Evolutionary conservation across 2,329 filamentous ascomycete genomes (phyloP), one percentile per base, ranked within the genome.

Genomic region (Fusarium sp.): DNA sequence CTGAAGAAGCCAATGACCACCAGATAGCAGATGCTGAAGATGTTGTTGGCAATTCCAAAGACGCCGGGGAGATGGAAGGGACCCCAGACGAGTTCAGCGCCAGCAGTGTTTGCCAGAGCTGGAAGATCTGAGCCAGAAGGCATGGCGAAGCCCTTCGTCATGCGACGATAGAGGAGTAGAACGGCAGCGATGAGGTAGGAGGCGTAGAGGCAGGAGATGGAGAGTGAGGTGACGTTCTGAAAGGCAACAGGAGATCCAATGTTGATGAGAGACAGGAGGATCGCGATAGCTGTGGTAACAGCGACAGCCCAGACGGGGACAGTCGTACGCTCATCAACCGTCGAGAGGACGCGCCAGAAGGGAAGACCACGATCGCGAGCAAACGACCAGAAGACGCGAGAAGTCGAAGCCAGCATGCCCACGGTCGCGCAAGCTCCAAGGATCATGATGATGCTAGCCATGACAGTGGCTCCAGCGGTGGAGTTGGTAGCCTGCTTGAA

Each of bases 361-460:
- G 81, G 81, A 37, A 82, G 65, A 4, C 78, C 81, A 0, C 76
- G 78, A 20, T 82, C 81, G 3, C 81, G 76, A 1, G 81, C 76
- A 72, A 90, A 90, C 0, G 89, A 87, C 86, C 87, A 90, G 12
- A 88, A 85, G 65, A 90, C 85, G 14, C 89, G 85, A 1, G 89
- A 90, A 0, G 89, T 88, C 0, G 90, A 88, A 2, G 87, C 88
- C 0, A 91, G 85, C 68, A 88, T 87, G 2, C 86, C 86, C 22
- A 89, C 86, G 15, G 85, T 87, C 38, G 85, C 86, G 20, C 84
- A 86, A 2, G 85, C 84, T 6, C 86, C 80, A 33, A 88, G 85
- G 20, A 89, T 78, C 4, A 89, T 82, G 4, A 90, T 79, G 20
- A 90, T 83, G 6, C 83, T 79, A 0, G 85, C 83, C 85, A 90